phyloP scores from a whole-genome alignment of 495 filamentous ascomycete genomes.

The Acidomyces sp. region DNA sequence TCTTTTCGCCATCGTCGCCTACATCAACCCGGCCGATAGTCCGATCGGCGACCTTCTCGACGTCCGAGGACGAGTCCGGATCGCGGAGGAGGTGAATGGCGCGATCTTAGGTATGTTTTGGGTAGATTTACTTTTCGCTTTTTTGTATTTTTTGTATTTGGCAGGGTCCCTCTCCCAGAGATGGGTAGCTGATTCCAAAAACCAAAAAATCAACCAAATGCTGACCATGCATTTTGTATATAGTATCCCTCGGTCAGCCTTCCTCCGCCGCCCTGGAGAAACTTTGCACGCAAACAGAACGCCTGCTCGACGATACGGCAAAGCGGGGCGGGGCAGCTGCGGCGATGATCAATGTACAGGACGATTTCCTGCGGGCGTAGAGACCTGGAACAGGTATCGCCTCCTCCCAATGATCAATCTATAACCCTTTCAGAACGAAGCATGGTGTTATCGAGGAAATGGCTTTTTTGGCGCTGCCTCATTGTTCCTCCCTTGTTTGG shows the following conservation, averaged over 20 bases:
- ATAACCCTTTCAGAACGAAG: too few species aligned
- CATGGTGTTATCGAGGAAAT: too few species aligned
- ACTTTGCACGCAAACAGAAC: slow-evolving; percentile 74
- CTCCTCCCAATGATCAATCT: too few species aligned
- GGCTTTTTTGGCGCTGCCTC: too few species aligned
- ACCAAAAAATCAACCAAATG: too few species aligned
- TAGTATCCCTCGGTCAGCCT: slow-evolving; percentile 83
- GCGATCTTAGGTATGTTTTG: slow-evolving; percentile 68
- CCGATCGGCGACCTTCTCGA: slow-evolving; percentile 71
- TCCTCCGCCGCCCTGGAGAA: slow-evolving; percentile 77
- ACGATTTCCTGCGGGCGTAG: slow-evolving; percentile 15
- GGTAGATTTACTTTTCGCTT: neutral
- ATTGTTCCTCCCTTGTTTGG: too few species aligned
- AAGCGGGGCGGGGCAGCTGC: slow-evolving; percentile 66
- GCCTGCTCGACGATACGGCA: slow-evolving; percentile 67
- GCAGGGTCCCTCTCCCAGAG: neutral
- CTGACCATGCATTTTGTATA: neutral
- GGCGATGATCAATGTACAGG: slow-evolving; percentile 68
- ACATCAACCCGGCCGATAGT: slow-evolving; percentile 61
- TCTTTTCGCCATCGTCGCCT: slow-evolving; percentile 81
- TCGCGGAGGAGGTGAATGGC: slow-evolving; percentile 89
- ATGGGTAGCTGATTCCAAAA: too few species aligned
- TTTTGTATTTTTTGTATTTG: slow-evolving; percentile 4
- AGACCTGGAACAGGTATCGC: too few species aligned
- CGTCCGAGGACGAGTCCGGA: slow-evolving; percentile 55